A percentile compares a stretch with the other conserved stretches of the same genome.
Conservation (phyloP, 129 eudicot species). For the Chrysanthemum seticuspe region DNA sequence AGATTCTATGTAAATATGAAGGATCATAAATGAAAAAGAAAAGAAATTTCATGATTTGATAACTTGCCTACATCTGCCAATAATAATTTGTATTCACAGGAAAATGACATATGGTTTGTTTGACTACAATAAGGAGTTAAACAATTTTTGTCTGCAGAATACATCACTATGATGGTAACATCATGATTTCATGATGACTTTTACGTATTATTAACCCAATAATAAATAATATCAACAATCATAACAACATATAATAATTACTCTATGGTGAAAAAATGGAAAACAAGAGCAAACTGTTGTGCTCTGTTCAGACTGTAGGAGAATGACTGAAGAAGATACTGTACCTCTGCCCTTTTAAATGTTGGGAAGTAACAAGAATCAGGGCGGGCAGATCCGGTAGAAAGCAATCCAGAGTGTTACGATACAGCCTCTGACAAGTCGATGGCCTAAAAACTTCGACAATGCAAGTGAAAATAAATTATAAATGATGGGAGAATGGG, state of each 20-base stretch:
- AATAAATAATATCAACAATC: slow-evolving; percentile 14
- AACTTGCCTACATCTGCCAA: neutral
- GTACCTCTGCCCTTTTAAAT: slow-evolving; percentile 27
- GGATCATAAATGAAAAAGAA: slow-evolving; percentile 1
- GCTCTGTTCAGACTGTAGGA: slow-evolving; percentile 21
- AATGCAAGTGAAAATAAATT: neutral
- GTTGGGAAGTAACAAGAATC: slow-evolving; percentile 21
- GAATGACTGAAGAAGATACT: slow-evolving; percentile 17
- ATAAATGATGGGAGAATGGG: slow-evolving; percentile 18
- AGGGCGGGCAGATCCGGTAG: neutral
- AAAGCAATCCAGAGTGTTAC: too few relatives aligned
- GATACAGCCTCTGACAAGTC: neutral
- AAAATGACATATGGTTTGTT: slow-evolving; percentile 16
- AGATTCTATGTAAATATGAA: slow-evolving; percentile 24
- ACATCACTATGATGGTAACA: slow-evolving; percentile 17
- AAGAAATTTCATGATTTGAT: slow-evolving; percentile 6
- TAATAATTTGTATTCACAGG: slow-evolving; percentile 17
- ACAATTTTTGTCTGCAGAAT: too few relatives aligned
- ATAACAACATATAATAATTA: slow-evolving; percentile 19
- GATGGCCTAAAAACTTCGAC: slow-evolving; percentile 14
- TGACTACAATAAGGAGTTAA: slow-evolving; percentile 2
- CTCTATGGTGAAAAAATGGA: slow-evolving; percentile 15
- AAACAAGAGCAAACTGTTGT: slow-evolving; percentile 8
- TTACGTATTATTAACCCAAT: slow-evolving; percentile 26
- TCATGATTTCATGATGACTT: slow-evolving; percentile 1